These are phyloP conservation scores for Saccharomycopsis fermentans DNA, from an alignment of 805 yeast genomes.

Conservation along the genomic window DNA sequence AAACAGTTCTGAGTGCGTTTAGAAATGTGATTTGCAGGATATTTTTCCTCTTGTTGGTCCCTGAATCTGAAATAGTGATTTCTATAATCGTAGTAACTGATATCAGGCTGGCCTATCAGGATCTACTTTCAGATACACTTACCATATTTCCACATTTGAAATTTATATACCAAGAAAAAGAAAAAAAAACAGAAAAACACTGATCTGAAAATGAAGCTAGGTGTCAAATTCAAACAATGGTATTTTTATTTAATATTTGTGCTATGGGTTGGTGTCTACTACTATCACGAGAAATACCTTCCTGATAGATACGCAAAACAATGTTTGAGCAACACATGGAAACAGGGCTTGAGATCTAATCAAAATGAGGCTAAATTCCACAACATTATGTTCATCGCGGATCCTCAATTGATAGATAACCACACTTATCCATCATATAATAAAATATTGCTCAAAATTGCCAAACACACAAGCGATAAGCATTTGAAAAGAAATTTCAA, in stretches of 20 bases:
- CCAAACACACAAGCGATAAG: conserved; percentile 61
- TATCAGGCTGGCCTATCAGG: no score
- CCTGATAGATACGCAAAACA: conserved; percentile 1
- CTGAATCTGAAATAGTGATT: not conserved
- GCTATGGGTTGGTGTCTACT: conserved; percentile 9
- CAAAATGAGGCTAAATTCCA: conserved; percentile 22
- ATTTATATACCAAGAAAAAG: no score
- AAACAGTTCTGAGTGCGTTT: no score
- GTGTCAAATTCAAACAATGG: conserved; percentile 5
- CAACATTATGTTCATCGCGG: conserved; percentile 64
- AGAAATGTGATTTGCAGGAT: no score
- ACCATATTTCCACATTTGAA: no score
- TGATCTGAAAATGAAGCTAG: not conserved
- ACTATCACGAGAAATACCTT: conserved; percentile 9
- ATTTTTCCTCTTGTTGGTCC: not conserved
- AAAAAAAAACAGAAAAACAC: not conserved
- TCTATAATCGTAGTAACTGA: not conserved
- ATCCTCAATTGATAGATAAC: conserved; percentile 87
- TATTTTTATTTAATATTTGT: conserved; percentile 2
- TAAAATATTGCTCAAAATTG: conserved; percentile 36
- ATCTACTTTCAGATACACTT: no score
- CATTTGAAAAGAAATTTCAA: conserved; percentile 71
- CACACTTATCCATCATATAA: conserved; percentile 76
- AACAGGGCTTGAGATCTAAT: not conserved
- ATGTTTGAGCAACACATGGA: conserved; percentile 9